A percentile compares a stretch with the other conserved stretches of the same genome.
Evolutionary conservation across 2,329 filamentous ascomycete species (phyloP).

Genomic region (Colletotrichum sp.): DNA sequence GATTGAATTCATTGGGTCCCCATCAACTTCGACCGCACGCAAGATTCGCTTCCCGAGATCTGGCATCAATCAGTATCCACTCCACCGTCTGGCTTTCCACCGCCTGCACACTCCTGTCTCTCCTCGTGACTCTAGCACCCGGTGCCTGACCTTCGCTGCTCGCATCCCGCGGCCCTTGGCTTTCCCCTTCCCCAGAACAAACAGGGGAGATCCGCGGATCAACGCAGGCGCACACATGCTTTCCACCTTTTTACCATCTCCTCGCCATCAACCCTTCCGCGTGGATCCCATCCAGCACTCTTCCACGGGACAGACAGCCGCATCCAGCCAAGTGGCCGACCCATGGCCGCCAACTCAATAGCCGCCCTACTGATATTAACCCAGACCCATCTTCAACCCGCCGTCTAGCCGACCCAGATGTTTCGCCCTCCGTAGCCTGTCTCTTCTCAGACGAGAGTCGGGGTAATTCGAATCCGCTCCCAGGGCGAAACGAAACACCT

Average conservation of each 20-base stretch:
- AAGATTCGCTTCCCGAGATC: slow-evolving; percentile 8
- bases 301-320: not conserved
- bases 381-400: not conserved
- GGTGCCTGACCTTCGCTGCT: not conserved
- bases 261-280: not conserved
- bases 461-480: not conserved
- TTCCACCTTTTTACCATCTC: not conserved
- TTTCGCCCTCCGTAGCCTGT: not conserved
- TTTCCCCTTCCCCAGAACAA: not conserved
- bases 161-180: not conserved
- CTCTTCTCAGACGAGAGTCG: not conserved
- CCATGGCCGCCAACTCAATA: not conserved
- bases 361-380: slow-evolving; percentile 1
- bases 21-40: not conserved
- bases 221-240: not conserved
- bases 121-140: not conserved
- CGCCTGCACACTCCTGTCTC: not conserved
- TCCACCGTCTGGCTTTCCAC: not conserved
- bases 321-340: not conserved
- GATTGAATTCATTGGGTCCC: not conserved
- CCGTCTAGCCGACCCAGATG: not conserved
- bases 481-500: slow-evolving; percentile 9
- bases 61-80: not conserved
- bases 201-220: not conserved
- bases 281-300: not conserved